These are phyloP conservation scores for Amanita thiersii DNA, from an alignment of 768 basidiomycete species.

Conservation along the genomic window DNA sequence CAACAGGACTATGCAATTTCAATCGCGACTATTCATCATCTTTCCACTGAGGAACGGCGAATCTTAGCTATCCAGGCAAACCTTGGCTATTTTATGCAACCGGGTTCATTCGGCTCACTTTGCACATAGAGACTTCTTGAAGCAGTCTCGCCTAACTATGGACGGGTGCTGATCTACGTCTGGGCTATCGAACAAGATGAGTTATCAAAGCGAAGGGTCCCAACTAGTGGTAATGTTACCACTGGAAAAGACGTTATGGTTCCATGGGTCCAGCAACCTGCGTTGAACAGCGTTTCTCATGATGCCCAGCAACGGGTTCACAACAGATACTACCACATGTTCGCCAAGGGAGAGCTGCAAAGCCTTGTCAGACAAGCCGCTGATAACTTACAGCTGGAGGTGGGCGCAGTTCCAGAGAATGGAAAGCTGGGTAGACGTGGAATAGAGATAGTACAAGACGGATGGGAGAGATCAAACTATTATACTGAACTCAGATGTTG, in stretches of 20 bases:
- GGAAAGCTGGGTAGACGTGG: conserved; percentile 28
- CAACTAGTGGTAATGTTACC: conserved; percentile 19
- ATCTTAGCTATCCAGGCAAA: conserved; percentile 66
- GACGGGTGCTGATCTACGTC: conserved; percentile 85
- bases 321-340: conserved; percentile 97
- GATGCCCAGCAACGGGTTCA: conserved; percentile 38
- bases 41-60: conserved; percentile 74
- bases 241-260: conserved; percentile 79
- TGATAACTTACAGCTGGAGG: conserved; percentile 38
- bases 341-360: conserved; percentile 70
- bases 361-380: conserved; percentile 60
- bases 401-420: conserved; percentile 28
- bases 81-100: conserved; percentile 10
- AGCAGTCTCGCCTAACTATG: conserved; percentile 57
- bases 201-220: conserved; percentile 67
- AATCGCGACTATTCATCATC: conserved; percentile 95
- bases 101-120: neutral
- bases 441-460: conserved; percentile 61
- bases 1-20: conserved; percentile 90
- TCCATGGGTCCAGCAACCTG: conserved; percentile 67
- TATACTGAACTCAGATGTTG: conserved; percentile 73
- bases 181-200: conserved; percentile 96
- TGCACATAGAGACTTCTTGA: conserved; percentile 50
- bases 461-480: conserved; percentile 87
- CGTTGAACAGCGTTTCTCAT: conserved; percentile 14